phyloP scores from a whole-genome alignment of 2,329 filamentous ascomycete species.

The Dactylella cylindrospora region DNA sequence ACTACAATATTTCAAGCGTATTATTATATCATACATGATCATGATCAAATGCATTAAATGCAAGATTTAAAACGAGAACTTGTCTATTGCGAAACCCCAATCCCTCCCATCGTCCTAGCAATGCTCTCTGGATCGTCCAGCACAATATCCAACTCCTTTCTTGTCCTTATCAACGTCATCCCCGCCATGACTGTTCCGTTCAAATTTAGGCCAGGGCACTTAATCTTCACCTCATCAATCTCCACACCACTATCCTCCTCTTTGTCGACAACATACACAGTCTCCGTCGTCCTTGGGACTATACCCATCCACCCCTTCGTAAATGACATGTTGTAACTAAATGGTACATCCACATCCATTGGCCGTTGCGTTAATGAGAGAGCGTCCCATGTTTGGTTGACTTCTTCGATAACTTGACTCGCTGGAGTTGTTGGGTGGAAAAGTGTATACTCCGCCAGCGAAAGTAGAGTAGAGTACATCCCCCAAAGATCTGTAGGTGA shows the following conservation, averaged over 20 bases:
- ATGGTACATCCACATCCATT: conserved; percentile 14
- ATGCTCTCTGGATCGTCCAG: conserved; percentile 5
- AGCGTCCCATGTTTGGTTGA: conserved; percentile 9
- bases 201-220: conserved; percentile 32
- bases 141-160: conserved; percentile 30
- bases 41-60: neutral
- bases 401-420: conserved; percentile 3
- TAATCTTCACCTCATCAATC: conserved; percentile 20
- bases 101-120: conserved; percentile 14
- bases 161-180: conserved; percentile 34
- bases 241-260: conserved; percentile 17
- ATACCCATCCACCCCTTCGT: conserved; percentile 43
- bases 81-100: conserved; percentile 18
- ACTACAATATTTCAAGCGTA: neutral
- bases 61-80: neutral
- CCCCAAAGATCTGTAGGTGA: conserved; percentile 13
- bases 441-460: conserved; percentile 27
- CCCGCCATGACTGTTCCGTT: conserved; percentile 38
- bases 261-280: conserved; percentile 32
- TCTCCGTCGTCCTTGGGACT: conserved; percentile 34
- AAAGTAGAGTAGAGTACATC: conserved; percentile 29
- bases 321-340: conserved; percentile 45
- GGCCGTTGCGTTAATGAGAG: conserved; percentile 5
- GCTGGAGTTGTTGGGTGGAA: conserved; percentile 7
- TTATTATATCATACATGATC: neutral